Percentiles rank a stretch among this genome's conserved stretches.
These are phyloP conservation scores for Phellinidium pouzarii DNA, from an alignment of 1,284 basidiomycete genomes.

Conservation along the genomic window DNA sequence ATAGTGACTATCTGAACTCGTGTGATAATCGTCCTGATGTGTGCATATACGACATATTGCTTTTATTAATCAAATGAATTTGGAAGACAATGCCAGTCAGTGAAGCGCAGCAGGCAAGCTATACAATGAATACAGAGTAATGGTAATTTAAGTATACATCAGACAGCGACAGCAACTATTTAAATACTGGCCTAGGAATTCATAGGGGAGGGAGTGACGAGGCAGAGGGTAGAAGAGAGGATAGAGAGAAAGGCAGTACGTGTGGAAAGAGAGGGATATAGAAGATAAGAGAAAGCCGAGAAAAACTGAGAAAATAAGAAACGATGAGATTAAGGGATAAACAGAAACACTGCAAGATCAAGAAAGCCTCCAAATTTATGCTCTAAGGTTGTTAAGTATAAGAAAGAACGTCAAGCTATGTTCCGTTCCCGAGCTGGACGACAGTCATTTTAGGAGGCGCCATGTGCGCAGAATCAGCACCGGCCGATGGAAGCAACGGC, in stretches of 20 bases:
- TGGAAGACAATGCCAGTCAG: not conserved
- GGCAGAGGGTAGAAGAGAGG: not conserved
- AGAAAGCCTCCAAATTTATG: not conserved
- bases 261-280: not conserved
- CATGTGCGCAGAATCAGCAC: constrained; percentile 7
- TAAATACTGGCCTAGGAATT: not conserved
- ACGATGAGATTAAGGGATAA: not conserved
- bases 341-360: not conserved
- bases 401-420: constrained; percentile 5
- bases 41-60: too few relatives aligned
- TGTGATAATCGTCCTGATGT: too few relatives aligned
- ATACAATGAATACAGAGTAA: constrained; percentile 4
- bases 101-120: not conserved
- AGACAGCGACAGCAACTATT: constrained; percentile 1
- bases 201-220: not conserved
- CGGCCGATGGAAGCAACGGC: constrained; percentile 4
- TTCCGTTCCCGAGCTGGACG: constrained; percentile 17
- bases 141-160: constrained; percentile 12
- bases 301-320: not conserved
- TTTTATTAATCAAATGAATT: not conserved
- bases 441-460: constrained; percentile 17
- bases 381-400: not conserved
- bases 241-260: not conserved
- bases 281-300: not conserved
- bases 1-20: too few relatives aligned